Percentiles rank a stretch among this genome's conserved stretches.
Evolutionary conservation across 805 yeast genomes (phyloP).

Genomic region (Kodamaea neixiangensis): DNA sequence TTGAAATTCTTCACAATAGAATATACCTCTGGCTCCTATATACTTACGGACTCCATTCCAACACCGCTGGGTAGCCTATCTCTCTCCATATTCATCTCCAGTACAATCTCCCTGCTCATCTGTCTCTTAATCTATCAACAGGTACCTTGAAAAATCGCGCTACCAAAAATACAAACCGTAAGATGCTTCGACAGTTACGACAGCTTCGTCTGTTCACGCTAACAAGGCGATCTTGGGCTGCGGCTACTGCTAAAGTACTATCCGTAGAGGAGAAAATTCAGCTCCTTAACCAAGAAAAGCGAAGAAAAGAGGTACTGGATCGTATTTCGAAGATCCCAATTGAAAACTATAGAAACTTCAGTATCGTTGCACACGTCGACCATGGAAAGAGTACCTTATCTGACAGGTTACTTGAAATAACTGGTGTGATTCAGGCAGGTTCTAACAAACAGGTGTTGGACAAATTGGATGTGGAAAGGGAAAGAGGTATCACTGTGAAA

Average conservation of each 20-base stretch:
- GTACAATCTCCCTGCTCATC: background rate
- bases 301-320: slow-evolving; percentile 42
- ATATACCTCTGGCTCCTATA: too few species aligned
- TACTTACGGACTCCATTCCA: too few species aligned
- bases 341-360: slow-evolving; percentile 82
- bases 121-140: background rate
- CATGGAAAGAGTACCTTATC: slow-evolving; percentile 88
- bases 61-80: too few species aligned
- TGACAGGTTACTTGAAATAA: slow-evolving; percentile 82
- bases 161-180: background rate
- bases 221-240: background rate
- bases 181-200: background rate
- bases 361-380: slow-evolving; percentile 95
- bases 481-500: slow-evolving; percentile 94
- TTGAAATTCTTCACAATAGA: too few species aligned
- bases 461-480: slow-evolving; percentile 90
- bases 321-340: slow-evolving; percentile 80
- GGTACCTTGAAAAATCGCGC: background rate
- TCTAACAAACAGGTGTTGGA: slow-evolving; percentile 83
- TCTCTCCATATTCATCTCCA: background rate
- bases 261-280: slow-evolving; percentile 28
- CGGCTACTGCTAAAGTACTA: slow-evolving; percentile 6
- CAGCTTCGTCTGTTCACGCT: background rate
- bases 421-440: slow-evolving; percentile 83
- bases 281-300: slow-evolving; percentile 34